These are phyloP conservation scores for Lunularia cruciata DNA, from an alignment of 225 moss, liverwort and hornwort genomes.

Conservation along the genomic window DNA sequence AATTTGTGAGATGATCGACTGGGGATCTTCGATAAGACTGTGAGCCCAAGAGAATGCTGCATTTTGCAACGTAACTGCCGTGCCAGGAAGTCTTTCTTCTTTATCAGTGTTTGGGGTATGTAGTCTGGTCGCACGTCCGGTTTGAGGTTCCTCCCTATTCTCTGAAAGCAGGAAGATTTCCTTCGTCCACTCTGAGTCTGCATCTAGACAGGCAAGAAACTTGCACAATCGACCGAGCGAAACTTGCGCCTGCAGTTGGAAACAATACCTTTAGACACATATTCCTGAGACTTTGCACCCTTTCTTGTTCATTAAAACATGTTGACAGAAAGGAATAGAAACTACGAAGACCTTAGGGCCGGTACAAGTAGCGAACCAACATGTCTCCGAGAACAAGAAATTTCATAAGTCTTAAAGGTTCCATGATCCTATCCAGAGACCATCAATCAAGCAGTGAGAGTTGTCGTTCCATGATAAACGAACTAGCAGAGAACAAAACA, in stretches of 20 bases:
- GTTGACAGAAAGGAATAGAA: too few species aligned
- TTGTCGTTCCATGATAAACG: too few species aligned
- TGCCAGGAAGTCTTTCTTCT: slow-evolving; percentile 19
- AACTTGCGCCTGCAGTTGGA: slow-evolving; percentile 73
- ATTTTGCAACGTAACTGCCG: slow-evolving; percentile 55
- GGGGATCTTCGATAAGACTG: slow-evolving; percentile 44
- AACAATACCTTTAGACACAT: too few species aligned
- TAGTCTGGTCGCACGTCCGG: neutral
- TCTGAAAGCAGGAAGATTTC: slow-evolving; percentile 26
- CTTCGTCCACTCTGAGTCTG: slow-evolving; percentile 61
- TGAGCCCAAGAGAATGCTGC: slow-evolving; percentile 84
- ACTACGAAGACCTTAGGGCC: too few species aligned
- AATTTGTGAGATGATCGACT: slow-evolving; percentile 55
- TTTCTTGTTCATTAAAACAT: too few species aligned
- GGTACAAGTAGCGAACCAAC: too few species aligned
- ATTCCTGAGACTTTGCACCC: too few species aligned
- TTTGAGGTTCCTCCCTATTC: slow-evolving; percentile 6
- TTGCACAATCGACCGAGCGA: slow-evolving; percentile 77
- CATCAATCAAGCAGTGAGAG: too few species aligned
- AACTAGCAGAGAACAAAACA: too few species aligned
- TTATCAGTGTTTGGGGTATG: slow-evolving; percentile 1
- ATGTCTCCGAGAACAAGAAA: too few species aligned
- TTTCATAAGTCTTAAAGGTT: too few species aligned
- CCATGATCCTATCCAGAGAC: too few species aligned
- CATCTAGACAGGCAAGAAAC: slow-evolving; percentile 65